Conservation (phyloP, 768 basidiomycete species). For the Peribolospora kevripleyi region DNA sequence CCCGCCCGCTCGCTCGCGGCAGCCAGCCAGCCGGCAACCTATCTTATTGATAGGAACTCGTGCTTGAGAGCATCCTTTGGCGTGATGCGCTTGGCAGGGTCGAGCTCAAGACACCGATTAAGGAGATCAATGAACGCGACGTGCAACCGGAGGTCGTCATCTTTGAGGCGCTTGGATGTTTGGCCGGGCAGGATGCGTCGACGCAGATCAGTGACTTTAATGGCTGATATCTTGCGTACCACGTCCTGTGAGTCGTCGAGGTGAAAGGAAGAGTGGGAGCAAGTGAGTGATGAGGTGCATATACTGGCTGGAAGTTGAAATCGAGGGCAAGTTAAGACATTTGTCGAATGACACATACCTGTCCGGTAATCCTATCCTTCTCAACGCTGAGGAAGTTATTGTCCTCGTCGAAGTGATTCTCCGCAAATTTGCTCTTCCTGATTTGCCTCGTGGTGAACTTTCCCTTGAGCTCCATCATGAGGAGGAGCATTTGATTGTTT, state of each 20-base stretch:
- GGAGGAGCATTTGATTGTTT: conserved; percentile 90
- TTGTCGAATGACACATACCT: conserved; percentile 29
- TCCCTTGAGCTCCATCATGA: conserved; percentile 96
- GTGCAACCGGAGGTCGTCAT: conserved; percentile 64
- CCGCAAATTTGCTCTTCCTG: conserved; percentile 79
- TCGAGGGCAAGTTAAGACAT: not conserved
- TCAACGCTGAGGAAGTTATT: conserved; percentile 59
- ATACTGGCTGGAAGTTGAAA: not conserved
- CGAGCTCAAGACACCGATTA: conserved; percentile 70
- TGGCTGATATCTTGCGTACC: conserved; percentile 41
- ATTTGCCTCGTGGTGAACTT: conserved; percentile 81
- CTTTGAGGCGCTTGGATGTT: conserved; percentile 41
- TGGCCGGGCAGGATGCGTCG: conserved; percentile 57
- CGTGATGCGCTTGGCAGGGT: conserved; percentile 62
- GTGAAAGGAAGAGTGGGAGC: not conserved
- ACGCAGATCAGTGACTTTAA: conserved; percentile 35
- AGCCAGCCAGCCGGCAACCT: too few relatives aligned
- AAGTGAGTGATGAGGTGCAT: not conserved
- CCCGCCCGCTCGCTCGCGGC: too few relatives aligned
- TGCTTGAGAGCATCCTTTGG: conserved; percentile 73
- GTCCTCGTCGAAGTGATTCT: conserved; percentile 79
- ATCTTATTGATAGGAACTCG: conserved; percentile 35
- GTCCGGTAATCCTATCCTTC: conserved; percentile 56
- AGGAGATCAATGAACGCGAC: conserved; percentile 64
- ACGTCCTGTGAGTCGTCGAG: conserved; percentile 34